Evolutionary conservation across 2,329 filamentous ascomycete species (phyloP), one percentile per base, ranked within the genome.

Genomic region (Colletotrichum musae): DNA sequence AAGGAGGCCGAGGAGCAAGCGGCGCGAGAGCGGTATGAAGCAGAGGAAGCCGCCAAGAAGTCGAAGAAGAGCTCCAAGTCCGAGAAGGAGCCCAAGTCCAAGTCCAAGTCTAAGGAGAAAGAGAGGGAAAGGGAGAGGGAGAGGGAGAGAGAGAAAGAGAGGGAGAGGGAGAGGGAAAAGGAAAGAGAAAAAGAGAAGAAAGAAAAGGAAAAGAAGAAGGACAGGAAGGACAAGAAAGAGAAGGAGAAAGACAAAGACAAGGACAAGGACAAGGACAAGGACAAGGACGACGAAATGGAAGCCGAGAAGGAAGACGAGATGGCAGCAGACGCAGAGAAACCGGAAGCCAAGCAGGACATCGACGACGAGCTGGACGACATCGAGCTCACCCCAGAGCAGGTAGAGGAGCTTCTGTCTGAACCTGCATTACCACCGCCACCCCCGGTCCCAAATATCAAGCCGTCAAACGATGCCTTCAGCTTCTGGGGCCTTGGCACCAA

Each of bases 401-500:
- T 85, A 32, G 83, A 84, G 58, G 82, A 84, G 72, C 76, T 85
- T 18, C 75, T 85, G 41, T 75, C 78, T 6, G 66, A 69, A 12
- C 73, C 61, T 10, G 61, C 50, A 32, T 47, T 53, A 21, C 62
- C 56, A 18, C 62, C 66, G 13, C 66, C 48, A 18, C 48, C 62
- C 28, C 36, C 52, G 12, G 63, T 58, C 24, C 61, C 54, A n/a
- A 53, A 51, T 52, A 75, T 77, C 54, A 77, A 77, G 63, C 73
- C 73, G 52, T 78, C 81, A 64, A 75, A 74, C 50, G 82, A 85
- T 66, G 77, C 85, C 0, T 90, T 89, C 77, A 84, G 84, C 73
- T 89, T 89, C 80, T 90, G 88, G 88, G 86, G 87, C 6, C 59
- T 79, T 68, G 76, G 81, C 66, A 87, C 85, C 75, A 87, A 84